A percentile compares a stretch with the other conserved stretches of the same genome.
These are phyloP conservation scores for Fraxinus pennsylvanica DNA, from an alignment of 257 asterid genomes.

Conservation along the genomic window DNA sequence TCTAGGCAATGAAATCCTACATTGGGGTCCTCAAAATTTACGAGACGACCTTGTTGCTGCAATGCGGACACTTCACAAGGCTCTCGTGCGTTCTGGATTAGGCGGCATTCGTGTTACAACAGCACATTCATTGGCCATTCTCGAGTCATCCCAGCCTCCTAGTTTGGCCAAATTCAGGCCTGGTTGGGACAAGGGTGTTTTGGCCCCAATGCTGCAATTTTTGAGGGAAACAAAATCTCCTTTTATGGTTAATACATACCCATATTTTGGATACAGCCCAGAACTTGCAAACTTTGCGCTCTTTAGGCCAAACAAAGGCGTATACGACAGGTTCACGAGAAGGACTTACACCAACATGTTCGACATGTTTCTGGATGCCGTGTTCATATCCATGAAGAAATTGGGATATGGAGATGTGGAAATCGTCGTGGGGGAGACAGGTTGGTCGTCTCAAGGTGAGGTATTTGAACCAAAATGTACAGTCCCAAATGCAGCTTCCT, in stretches of 20 bases:
- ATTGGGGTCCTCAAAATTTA: constrained; percentile 83
- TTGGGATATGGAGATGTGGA: constrained; percentile 77
- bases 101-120: constrained; percentile 56
- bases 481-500: constrained; percentile 69
- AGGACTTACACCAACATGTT: constrained; percentile 73
- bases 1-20: constrained; percentile 86
- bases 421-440: constrained; percentile 75
- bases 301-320: constrained; percentile 41
- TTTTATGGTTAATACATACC: constrained; percentile 92
- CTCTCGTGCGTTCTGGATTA: constrained; percentile 43
- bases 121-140: constrained; percentile 80
- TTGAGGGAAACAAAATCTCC: constrained; percentile 63
- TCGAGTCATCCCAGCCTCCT: constrained; percentile 65
- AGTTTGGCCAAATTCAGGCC: constrained; percentile 66
- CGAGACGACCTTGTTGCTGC: constrained; percentile 70
- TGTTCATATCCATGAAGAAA: constrained; percentile 61
- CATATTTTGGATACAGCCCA: constrained; percentile 71
- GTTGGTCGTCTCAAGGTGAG: constrained; percentile 82
- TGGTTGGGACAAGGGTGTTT: constrained; percentile 67
- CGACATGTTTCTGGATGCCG: constrained; percentile 75
- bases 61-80: constrained; percentile 56
- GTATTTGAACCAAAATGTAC: constrained; percentile 66
- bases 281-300: constrained; percentile 42
- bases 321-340: constrained; percentile 36
- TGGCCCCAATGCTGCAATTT: constrained; percentile 68